Evolutionary conservation across 176 grass and related monocot species (phyloP).

Genomic region (Cenchrus americanus): DNA sequence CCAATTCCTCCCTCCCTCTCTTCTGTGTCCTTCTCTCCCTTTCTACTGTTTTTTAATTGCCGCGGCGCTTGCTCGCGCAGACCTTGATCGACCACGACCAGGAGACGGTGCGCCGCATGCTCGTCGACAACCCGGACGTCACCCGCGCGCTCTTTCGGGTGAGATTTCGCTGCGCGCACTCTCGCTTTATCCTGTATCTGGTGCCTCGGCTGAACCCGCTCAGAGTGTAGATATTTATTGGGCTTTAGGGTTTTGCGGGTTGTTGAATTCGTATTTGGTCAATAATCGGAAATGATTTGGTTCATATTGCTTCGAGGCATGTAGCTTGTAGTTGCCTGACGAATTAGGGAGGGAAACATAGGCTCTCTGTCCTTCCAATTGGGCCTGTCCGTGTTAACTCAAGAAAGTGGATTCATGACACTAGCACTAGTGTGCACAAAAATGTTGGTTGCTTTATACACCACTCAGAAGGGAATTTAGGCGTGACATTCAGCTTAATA

Average conservation of each 20-base stretch:
- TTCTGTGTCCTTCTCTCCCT: not conserved
- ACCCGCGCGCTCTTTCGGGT: slow-evolving; percentile 92
- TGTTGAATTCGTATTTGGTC: not conserved
- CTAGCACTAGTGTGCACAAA: slow-evolving; percentile 10
- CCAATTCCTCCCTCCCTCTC: not conserved
- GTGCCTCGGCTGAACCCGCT: not conserved
- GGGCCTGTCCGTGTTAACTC: not conserved
- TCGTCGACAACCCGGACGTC: slow-evolving; percentile 85
- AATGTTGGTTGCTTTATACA: not conserved
- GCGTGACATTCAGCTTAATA: not conserved
- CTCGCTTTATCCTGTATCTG: not conserved
- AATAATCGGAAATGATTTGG: not conserved
- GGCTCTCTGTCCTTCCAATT: slow-evolving; percentile 3
- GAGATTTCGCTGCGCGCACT: not conserved
- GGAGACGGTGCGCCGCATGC: slow-evolving; percentile 82
- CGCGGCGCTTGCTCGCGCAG: slow-evolving; percentile 36
- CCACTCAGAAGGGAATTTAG: not conserved
- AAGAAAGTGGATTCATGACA: not conserved
- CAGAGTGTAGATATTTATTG: not conserved
- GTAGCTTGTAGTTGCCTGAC: not conserved
- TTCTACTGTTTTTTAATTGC: slow-evolving; percentile 7
- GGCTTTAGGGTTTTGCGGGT: slow-evolving; percentile 12
- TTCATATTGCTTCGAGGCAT: not conserved
- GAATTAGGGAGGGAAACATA: not conserved
- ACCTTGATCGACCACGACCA: slow-evolving; percentile 78